Base-by-base conservation (phyloP, 176 grass and related monocot species). In the Ampelocalamus luodianensis region DNA sequence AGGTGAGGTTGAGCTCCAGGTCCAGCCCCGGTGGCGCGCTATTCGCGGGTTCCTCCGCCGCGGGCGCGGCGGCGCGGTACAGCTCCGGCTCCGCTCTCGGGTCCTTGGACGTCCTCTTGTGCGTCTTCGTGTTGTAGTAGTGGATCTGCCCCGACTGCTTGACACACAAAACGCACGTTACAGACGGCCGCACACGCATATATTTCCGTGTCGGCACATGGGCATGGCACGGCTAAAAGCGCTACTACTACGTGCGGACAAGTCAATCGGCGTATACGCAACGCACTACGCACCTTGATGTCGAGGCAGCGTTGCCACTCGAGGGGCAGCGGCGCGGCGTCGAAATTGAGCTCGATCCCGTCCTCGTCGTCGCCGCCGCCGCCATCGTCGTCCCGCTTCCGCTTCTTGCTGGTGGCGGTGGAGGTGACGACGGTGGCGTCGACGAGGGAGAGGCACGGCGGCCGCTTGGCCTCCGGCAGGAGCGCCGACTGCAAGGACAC, bases 301-400 rank as follows among this genome's bases (percentile, higher is more conserved):
- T 97, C 94, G 80, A 97, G 94, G 88, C 94, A 97, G 74, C 92
- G 90, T n/a, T 97, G 92, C 94, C 94, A 97, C 77, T 97, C 94
- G 74, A 88, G 61, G 0, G 94, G 94, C 39, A 97, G 89, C 38
- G 90, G 87, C 36, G 92, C 77, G 72, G 86, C 87, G 63, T 92
- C 94, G 79, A 97, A 91, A 70, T 87, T 82, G 79, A 97, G 92
- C 75, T 97, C 94, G 70, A 94, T 89, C 37, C 91, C 92, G 22
- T 74, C 58, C 54, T 58, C 40, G 1, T 27, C 44, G 9, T 7
- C 71, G 5, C 10, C 72, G 13, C 18, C 90, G 20, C 34, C 64
- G 2, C n/a, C n/a, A n/a, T n/a, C 78, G 49, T 46, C 90, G 9
- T 80, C 83, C 48, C 88, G 42, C 90, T 85, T 97, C 46, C 91